These are phyloP conservation scores for Ophiostoma populinum DNA, from an alignment of 2,329 filamentous ascomycete genomes.

Conservation along the genomic window DNA sequence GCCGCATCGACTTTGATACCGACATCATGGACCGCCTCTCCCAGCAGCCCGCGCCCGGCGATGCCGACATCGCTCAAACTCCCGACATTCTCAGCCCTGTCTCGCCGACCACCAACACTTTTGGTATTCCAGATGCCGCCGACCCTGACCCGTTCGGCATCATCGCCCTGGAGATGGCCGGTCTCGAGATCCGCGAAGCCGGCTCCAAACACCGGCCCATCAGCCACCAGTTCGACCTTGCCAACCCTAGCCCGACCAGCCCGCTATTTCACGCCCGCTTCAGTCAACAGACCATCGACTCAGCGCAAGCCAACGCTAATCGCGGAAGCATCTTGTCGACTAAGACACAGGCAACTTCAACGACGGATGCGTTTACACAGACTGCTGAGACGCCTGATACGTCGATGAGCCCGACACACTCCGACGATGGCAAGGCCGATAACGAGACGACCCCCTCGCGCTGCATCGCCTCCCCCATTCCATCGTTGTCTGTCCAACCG, in stretches of 20 bases:
- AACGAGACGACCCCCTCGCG: background rate
- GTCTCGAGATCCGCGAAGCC: conserved; percentile 80
- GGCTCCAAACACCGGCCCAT: conserved; percentile 56
- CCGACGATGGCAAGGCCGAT: conserved; percentile 28
- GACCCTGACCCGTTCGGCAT: conserved; percentile 91
- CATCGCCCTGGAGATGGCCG: conserved; percentile 75
- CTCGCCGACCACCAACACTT: conserved; percentile 22
- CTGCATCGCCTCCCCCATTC: background rate
- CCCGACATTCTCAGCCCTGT: conserved; percentile 19
- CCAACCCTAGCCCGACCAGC: conserved; percentile 54
- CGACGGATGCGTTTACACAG: conserved; percentile 53
- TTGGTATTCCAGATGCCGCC: conserved; percentile 61
- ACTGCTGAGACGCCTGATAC: conserved; percentile 37
- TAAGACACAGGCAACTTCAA: conserved; percentile 49
- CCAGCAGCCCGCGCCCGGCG: conserved; percentile 55
- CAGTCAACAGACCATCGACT: conserved; percentile 50
- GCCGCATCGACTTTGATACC: conserved; percentile 57
- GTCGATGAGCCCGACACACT: conserved; percentile 33
- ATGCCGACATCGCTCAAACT: conserved; percentile 38
- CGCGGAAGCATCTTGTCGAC: conserved; percentile 61
- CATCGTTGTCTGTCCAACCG: conserved; percentile 2
- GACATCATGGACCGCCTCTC: conserved; percentile 45
- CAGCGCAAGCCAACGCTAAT: conserved; percentile 37
- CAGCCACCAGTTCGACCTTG: conserved; percentile 67
- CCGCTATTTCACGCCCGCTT: conserved; percentile 40